Evolutionary conservation across 1,139 yeast genomes (phyloP), one percentile per base, ranked within the genome.

Genomic region (Yamadazyma spencermartinsiae): DNA sequence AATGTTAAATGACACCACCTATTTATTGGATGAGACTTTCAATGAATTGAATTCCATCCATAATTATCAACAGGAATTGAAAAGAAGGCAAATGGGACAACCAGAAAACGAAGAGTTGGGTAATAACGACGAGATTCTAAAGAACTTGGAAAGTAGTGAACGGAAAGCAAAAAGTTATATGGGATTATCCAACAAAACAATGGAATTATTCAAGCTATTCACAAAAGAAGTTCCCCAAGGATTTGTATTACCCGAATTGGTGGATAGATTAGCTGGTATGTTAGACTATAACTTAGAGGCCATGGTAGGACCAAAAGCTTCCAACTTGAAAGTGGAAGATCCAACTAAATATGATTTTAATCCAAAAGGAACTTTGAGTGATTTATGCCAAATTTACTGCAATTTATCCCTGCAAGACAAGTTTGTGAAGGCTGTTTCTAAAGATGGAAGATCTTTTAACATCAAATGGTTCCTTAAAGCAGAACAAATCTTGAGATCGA

Each of bases 201-300:
- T 90, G 64, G 77, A 76, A 37, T 68, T 94, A 49, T 83, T 92
- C 55, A 81, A 80, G 49, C 64, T 89, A 36, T 92, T 90, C 58
- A 89, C 98, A 0, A 74, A 79, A 41, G 92, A 90, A 48, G 88
- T 88, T 7, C 96, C 98, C 3, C 71, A 70, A 40, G 94, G 96
- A 0, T 94, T 92, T 63, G 82, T 83, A 4, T 82, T 88, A 35
- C 81, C 88, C 1, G 98, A 94, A 64, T 82, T 92, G 52, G 96
- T 92, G 32, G 96, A 88, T 52, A 76, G 98, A 60, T 69, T 92
- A 45, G 96, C 98, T 0, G 89, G 96, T 34, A 92, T 92, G 99
- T 69, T 92, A 57, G 86, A 92, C 64, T 92, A 90, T 63, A 92
- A 92, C 58, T 68, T 92, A 45, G 86, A 82, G 31, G 88, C 92